Conservation (phyloP, 1,139 yeast genomes). For the Scheffersomyces stambukii region DNA sequence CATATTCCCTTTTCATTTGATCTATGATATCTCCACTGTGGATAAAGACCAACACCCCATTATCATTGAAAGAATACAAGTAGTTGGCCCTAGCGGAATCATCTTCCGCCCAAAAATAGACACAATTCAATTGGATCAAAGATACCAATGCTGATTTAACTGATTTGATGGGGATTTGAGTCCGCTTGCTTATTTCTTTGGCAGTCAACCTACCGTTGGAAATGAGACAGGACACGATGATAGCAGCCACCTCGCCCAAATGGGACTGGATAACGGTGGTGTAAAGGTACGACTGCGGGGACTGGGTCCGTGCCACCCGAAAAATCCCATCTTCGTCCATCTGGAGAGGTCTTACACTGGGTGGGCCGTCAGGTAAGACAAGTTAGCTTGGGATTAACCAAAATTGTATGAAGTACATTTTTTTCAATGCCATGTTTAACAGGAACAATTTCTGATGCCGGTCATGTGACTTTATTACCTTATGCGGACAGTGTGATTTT, state of each 20-base stretch:
- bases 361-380: no score
- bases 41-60: constrained; percentile 59
- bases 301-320: constrained; percentile 38
- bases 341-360: constrained; percentile 1
- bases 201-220: constrained; percentile 58
- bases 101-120: constrained; percentile 49
- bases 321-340: constrained; percentile 11
- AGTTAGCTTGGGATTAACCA: no score
- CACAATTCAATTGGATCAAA: constrained; percentile 62
- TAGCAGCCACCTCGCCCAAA: constrained; percentile 63
- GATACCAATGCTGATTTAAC: constrained; percentile 60
- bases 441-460: no score
- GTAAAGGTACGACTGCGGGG: constrained; percentile 59
- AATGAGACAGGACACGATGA: constrained; percentile 49
- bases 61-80: constrained; percentile 59
- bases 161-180: constrained; percentile 37
- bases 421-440: no score
- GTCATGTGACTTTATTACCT: no score
- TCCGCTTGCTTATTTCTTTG: constrained; percentile 39
- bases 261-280: constrained; percentile 50
- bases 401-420: no score
- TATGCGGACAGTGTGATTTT: neutral
- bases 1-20: constrained; percentile 39
- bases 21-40: constrained; percentile 76
- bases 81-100: constrained; percentile 26